These are phyloP conservation scores for Xanthoconium separans DNA, from an alignment of 1,284 basidiomycete genomes.

Conservation along the genomic window DNA sequence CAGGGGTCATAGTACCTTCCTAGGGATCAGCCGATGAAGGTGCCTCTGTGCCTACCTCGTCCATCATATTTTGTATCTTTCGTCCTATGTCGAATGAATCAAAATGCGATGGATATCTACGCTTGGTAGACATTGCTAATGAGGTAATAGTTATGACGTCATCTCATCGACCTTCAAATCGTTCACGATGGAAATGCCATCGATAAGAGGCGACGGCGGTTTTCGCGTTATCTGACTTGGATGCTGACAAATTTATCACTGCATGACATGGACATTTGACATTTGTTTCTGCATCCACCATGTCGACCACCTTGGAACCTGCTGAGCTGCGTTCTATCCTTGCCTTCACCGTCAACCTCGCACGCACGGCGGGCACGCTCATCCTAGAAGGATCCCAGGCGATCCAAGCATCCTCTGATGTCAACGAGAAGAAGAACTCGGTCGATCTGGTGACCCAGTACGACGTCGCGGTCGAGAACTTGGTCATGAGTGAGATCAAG, in stretches of 20 bases:
- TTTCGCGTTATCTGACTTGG: too few species aligned
- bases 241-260: background rate
- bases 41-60: too few species aligned
- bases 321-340: slow-evolving; percentile 60
- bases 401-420: slow-evolving; percentile 56
- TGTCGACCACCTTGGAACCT: slow-evolving; percentile 25
- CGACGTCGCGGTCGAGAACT: slow-evolving; percentile 89
- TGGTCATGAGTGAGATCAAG: slow-evolving; percentile 73
- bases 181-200: too few species aligned
- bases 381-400: slow-evolving; percentile 75
- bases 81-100: slow-evolving; percentile 66
- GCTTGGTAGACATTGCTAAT: too few species aligned
- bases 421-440: slow-evolving; percentile 87
- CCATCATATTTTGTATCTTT: background rate
- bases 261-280: too few species aligned
- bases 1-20: slow-evolving; percentile 75
- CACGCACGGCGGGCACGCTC: slow-evolving; percentile 66
- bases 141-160: too few species aligned
- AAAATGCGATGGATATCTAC: too few species aligned
- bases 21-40: slow-evolving; percentile 45
- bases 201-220: slow-evolving; percentile 4
- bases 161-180: too few species aligned
- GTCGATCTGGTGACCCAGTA: slow-evolving; percentile 97
- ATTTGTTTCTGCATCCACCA: slow-evolving; percentile 7
- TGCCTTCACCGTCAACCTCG: slow-evolving; percentile 71